Evolutionary conservation across 2,329 filamentous ascomycete species (phyloP).

Genomic region (Hypoxylon sp.): DNA sequence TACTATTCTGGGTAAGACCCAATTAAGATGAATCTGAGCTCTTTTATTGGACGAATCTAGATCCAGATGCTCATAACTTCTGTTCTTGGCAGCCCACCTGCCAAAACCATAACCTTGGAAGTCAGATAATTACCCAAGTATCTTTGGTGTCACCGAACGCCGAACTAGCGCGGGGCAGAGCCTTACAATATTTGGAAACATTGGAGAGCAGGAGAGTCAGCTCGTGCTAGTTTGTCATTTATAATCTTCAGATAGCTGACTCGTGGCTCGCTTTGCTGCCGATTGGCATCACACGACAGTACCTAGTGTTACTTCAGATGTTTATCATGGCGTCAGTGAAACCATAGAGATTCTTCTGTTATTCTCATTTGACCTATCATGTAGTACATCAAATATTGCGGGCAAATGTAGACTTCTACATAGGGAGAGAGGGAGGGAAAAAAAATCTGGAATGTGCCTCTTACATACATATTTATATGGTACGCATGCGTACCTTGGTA

Average conservation of each 20-base stretch:
- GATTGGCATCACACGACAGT: conserved; percentile 9
- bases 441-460: not conserved
- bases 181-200: not conserved
- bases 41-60: conserved; percentile 18
- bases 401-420: not conserved
- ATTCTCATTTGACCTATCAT: not conserved
- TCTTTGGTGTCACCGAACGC: too few species aligned
- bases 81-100: conserved; percentile 9
- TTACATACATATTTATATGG: not conserved
- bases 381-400: not conserved
- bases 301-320: conserved; percentile 2
- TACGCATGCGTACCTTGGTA: not conserved
- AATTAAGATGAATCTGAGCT: conserved; percentile 1
- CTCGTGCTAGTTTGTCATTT: not conserved
- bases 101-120: not conserved
- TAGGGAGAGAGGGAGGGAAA: not conserved
- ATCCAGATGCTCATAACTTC: not conserved
- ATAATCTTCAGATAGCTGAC: not conserved
- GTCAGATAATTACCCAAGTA: too few species aligned
- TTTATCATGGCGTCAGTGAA: not conserved
- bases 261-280: not conserved
- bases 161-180: not conserved
- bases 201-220: not conserved
- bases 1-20: conserved; percentile 16
- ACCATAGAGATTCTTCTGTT: too few species aligned